phyloP scores from a whole-genome alignment of 495 filamentous ascomycete species.

The Penicillium roqueforti region DNA sequence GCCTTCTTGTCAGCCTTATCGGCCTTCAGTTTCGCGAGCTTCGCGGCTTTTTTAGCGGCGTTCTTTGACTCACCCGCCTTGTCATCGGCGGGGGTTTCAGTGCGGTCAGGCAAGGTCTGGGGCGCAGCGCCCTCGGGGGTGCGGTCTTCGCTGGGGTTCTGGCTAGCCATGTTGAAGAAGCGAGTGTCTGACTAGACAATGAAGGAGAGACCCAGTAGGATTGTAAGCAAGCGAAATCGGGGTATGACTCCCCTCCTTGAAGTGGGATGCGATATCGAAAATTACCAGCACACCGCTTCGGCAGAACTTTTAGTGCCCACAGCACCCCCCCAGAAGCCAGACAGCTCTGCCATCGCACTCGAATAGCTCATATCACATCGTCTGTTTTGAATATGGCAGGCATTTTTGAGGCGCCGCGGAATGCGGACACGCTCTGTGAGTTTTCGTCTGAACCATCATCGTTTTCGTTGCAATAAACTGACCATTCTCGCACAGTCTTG shows the following conservation, averaged over 20 bases:
- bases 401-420: constrained; percentile 84
- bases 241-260: constrained; percentile 30
- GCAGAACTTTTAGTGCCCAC: constrained; percentile 47
- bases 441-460: neutral
- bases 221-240: constrained; percentile 14
- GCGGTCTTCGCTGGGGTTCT: constrained; percentile 29
- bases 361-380: constrained; percentile 20
- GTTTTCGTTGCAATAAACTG: constrained; percentile 13
- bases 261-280: constrained; percentile 41
- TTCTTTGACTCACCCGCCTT: constrained; percentile 59
- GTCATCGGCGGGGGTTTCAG: constrained; percentile 40
- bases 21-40: constrained; percentile 60
- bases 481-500: constrained; percentile 59
- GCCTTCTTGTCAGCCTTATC: constrained; percentile 61
- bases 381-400: constrained; percentile 61
- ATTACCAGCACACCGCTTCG: constrained; percentile 39
- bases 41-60: constrained; percentile 67
- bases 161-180: constrained; percentile 37
- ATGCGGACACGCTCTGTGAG: constrained; percentile 80
- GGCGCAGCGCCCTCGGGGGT: constrained; percentile 25
- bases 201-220: constrained; percentile 18
- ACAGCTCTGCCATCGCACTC: constrained; percentile 35
- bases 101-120: constrained; percentile 41
- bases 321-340: constrained; percentile 27
- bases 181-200: constrained; percentile 22